phyloP scores from a whole-genome alignment of 139 green algal genomes.

The Coelastrella sp. region DNA sequence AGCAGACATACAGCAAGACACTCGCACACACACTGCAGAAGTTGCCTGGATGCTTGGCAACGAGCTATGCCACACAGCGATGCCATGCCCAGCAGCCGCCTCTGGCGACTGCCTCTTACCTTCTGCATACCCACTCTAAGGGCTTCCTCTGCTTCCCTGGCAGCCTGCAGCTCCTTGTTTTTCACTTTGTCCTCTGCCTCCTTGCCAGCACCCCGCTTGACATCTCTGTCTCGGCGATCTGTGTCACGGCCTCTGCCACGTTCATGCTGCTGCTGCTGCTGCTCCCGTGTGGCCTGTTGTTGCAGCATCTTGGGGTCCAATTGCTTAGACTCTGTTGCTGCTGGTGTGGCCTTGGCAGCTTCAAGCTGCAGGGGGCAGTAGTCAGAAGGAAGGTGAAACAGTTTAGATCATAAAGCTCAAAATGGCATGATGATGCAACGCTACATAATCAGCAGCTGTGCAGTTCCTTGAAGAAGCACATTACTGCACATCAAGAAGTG shows the following conservation, averaged over 20 bases:
- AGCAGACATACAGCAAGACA: no score
- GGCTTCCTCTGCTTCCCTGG: not conserved
- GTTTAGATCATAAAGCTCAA: no score
- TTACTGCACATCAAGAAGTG: no score
- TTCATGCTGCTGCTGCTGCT: not conserved
- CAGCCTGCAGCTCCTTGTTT: not conserved
- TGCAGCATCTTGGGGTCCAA: not conserved
- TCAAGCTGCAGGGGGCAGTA: not conserved
- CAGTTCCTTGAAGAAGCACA: no score
- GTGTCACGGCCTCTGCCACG: not conserved
- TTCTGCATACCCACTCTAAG: not conserved
- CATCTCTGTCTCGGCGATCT: constrained; percentile 11
- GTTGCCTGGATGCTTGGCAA: no score
- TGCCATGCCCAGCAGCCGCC: no score
- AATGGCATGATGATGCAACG: no score
- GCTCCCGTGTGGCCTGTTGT: not conserved
- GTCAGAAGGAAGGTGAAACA: not conserved
- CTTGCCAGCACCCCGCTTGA: not conserved
- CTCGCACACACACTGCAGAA: no score
- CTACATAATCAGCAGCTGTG: no score
- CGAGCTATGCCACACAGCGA: no score
- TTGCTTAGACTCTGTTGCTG: not conserved
- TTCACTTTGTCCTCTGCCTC: not conserved
- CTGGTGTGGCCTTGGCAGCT: not conserved
- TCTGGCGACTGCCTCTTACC: not conserved